Base-by-base conservation (phyloP, 768 basidiomycete genomes). In the Trametes punicea region DNA sequence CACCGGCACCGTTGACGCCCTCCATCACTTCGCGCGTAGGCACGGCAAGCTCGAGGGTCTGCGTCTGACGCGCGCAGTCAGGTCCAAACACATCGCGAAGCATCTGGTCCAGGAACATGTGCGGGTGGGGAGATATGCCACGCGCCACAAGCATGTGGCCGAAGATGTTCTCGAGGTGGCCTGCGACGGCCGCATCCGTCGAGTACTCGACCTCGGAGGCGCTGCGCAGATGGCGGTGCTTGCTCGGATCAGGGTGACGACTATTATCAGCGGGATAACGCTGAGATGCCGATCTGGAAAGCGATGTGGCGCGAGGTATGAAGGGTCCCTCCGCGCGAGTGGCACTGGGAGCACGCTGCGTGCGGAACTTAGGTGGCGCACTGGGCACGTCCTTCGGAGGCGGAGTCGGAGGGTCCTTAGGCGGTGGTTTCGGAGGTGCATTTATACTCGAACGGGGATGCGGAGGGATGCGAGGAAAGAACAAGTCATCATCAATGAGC, bases 401-500 rank as follows among this genome's bases (percentile, higher is more conserved):
- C 16, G 41, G 29, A 8, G 38, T 50, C 4, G 49, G 26, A 5
- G 49, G 49, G 38, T 40, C 49, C 27, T 50, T 50, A 10, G 49
- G 49, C 38, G 71, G 54, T 55, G 65, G 36, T 59, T 62, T 39
- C 6, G 57, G 61, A n/a, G 53, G 13, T n/a, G 20, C 30, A 3
- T 53, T 44, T 40, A 21, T 45, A n/a, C 16, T 25, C 9, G 29
- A 5, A 26, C 40, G 42, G 6, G 56, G 44, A 16, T 42, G 50
- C 7, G 52, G 52, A 3, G 47, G 70, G 16, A 77, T 73, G 55
- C 81, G 82, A 1, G 88, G 84, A 62, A 88, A 89, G 60, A 79
- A 67, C 30, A 87, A 71, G 62, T 85, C 72, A 67, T 92, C 89
- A 68, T 90, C 87, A 47, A 92, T 81, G 45, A 90, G 63, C 67